Conservation (phyloP, 1,139 yeast species). For the Trichomonascaceae sp. region DNA sequence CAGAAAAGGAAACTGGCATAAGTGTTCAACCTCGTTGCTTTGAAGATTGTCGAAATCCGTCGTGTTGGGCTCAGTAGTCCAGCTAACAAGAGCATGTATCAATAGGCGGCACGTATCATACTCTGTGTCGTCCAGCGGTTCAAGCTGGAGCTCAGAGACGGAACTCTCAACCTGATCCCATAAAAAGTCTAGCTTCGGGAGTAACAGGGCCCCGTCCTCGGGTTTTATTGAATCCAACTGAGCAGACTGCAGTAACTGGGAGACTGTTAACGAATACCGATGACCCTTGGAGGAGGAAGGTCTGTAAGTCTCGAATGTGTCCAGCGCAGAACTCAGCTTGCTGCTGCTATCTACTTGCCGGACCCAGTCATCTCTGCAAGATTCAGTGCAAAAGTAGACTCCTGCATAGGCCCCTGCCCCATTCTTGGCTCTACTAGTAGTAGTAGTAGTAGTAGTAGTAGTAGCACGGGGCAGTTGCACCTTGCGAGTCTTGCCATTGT, state of each 20-base stretch:
- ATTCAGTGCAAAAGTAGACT: constrained; percentile 40
- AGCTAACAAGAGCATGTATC: constrained; percentile 16
- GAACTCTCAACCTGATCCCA: constrained; percentile 4
- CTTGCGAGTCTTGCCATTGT: constrained; percentile 37
- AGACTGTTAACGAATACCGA: too few relatives aligned
- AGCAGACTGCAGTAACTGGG: too few relatives aligned
- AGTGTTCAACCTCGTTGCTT: constrained; percentile 41
- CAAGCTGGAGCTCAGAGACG: constrained; percentile 9
- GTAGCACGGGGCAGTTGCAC: constrained; percentile 10
- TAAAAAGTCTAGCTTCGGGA: constrained; percentile 1
- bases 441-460: constrained; percentile 1
- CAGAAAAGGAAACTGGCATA: constrained; percentile 37
- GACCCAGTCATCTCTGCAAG: constrained; percentile 31
- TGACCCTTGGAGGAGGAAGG: too few relatives aligned
- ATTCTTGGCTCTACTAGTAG: constrained; percentile 6
- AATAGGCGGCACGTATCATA: constrained; percentile 30
- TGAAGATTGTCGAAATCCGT: constrained; percentile 35
- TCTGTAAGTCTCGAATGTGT: constrained; percentile 22
- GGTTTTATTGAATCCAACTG: neutral
- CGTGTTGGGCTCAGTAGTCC: constrained; percentile 8
- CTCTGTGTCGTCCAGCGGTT: constrained; percentile 28
- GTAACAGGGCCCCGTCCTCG: neutral
- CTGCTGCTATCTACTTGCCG: constrained; percentile 19
- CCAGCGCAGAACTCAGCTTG: constrained; percentile 20
- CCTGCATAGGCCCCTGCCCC: constrained; percentile 31